Conservation (phyloP, 2,329 filamentous ascomycete genomes). For the Hirsutella minnesotensis region DNA sequence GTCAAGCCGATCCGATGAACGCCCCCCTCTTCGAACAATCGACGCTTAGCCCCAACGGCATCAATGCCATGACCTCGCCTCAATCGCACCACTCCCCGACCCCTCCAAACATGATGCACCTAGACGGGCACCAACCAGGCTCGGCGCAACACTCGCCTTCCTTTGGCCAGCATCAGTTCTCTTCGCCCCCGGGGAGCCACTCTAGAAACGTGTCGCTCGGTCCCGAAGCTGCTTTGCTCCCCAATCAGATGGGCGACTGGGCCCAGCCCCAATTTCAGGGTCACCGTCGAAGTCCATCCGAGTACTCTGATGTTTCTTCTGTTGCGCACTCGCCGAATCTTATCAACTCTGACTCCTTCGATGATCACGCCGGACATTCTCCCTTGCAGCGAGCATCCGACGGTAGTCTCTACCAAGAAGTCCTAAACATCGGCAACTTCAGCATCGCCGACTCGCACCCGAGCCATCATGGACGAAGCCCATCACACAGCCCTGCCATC, state of each 20-base stretch:
- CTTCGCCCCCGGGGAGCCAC: slow-evolving; percentile 34
- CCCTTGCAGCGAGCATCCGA: slow-evolving; percentile 70
- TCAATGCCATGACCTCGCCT: slow-evolving; percentile 42
- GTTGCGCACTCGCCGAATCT: slow-evolving; percentile 76
- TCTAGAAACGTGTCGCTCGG: slow-evolving; percentile 45
- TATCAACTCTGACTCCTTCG: slow-evolving; percentile 66
- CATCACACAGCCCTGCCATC: slow-evolving; percentile 61
- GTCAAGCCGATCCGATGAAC: slow-evolving; percentile 45
- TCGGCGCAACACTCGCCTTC: slow-evolving; percentile 45
- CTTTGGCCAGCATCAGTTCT: slow-evolving; percentile 45
- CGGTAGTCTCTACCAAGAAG: slow-evolving; percentile 60
- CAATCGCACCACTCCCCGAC: slow-evolving; percentile 45
- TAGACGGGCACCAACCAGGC: slow-evolving; percentile 31
- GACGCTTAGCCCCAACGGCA: slow-evolving; percentile 31
- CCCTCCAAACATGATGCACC: slow-evolving; percentile 41
- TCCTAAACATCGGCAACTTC: slow-evolving; percentile 67
- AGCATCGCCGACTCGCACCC: slow-evolving; percentile 67
- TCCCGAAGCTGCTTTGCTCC: slow-evolving; percentile 44
- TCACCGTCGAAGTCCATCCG: slow-evolving; percentile 81
- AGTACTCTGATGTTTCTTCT: slow-evolving; percentile 83
- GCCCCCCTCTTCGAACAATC: slow-evolving; percentile 45
- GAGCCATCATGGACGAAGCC: slow-evolving; percentile 60
- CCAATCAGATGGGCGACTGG: slow-evolving; percentile 41
- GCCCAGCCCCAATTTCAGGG: slow-evolving; percentile 54
- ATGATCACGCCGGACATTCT: slow-evolving; percentile 60